phyloP scores from a whole-genome alignment of 805 yeast genomes.

The Ogataea methanolica region DNA sequence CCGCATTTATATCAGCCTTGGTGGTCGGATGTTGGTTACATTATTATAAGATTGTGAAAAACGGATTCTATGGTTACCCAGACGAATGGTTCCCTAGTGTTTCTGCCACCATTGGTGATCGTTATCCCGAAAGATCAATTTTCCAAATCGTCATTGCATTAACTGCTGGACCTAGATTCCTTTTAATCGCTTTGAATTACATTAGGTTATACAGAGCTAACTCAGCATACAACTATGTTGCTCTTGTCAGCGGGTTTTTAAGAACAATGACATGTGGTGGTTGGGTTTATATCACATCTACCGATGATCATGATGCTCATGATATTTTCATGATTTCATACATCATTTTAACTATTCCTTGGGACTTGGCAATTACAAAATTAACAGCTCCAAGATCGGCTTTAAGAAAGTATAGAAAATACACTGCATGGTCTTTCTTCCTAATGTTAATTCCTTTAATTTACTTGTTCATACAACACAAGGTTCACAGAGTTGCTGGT shows the following conservation, averaged over 20 bases:
- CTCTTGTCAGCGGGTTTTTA: constrained; percentile 62
- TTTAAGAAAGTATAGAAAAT: constrained; percentile 46
- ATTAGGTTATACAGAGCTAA: constrained; percentile 38
- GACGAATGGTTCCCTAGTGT: constrained; percentile 99
- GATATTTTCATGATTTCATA: constrained; percentile 93
- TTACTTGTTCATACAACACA: constrained; percentile 89
- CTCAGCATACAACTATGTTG: constrained; percentile 36
- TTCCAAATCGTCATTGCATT: constrained; percentile 90
- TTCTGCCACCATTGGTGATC: constrained; percentile 93
- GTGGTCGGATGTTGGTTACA: constrained; percentile 72
- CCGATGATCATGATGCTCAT: constrained; percentile 95
- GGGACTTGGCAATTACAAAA: constrained; percentile 65
- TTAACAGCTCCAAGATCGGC: constrained; percentile 42
- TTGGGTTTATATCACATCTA: constrained; percentile 95
- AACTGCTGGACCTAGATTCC: constrained; percentile 89
- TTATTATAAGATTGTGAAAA: constrained; percentile 81
- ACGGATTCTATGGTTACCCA: constrained; percentile 85
- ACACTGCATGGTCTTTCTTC: constrained; percentile 61
- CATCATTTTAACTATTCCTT: constrained; percentile 84
- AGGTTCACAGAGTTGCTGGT: constrained; percentile 82
- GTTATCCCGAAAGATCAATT: constrained; percentile 92
- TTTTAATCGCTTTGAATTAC: constrained; percentile 50
- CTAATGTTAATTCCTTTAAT: constrained; percentile 73
- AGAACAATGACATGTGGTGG: constrained; percentile 97
- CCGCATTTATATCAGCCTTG: constrained; percentile 75